Evolutionary conservation across 2,329 filamentous ascomycete species (phyloP).

Genomic region (Aspergillus hiratsukae): DNA sequence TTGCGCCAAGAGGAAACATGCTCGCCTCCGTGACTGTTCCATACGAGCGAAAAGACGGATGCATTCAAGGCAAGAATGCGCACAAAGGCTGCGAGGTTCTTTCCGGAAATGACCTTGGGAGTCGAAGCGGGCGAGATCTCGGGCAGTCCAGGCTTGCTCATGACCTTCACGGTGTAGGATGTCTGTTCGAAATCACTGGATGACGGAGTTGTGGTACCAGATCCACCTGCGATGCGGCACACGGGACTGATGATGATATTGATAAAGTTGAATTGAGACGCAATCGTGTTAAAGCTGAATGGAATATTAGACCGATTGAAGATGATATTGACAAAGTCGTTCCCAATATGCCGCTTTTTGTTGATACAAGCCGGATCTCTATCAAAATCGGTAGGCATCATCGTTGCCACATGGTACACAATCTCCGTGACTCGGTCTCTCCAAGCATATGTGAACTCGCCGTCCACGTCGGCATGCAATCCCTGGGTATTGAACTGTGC

Average conservation of each 20-base stretch:
- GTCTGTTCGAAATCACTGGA: slow-evolving; percentile 33
- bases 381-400: slow-evolving; percentile 88
- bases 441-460: slow-evolving; percentile 88
- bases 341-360: slow-evolving; percentile 95
- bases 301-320: slow-evolving; percentile 94
- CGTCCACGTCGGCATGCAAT: slow-evolving; percentile 77
- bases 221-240: slow-evolving; percentile 32
- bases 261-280: slow-evolving; percentile 92
- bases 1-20: slow-evolving; percentile 87
- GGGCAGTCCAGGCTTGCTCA: slow-evolving; percentile 84
- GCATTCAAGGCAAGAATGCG: slow-evolving; percentile 87
- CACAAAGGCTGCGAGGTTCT: slow-evolving; percentile 78
- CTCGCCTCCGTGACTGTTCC: slow-evolving; percentile 69
- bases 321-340: slow-evolving; percentile 96
- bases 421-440: slow-evolving; percentile 92
- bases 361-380: slow-evolving; percentile 69
- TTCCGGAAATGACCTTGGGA: slow-evolving; percentile 81
- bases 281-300: slow-evolving; percentile 87
- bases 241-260: slow-evolving; percentile 94
- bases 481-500: slow-evolving; percentile 92
- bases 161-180: slow-evolving; percentile 86
- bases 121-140: slow-evolving; percentile 86
- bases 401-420: slow-evolving; percentile 90
- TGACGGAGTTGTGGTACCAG: slow-evolving; percentile 32
- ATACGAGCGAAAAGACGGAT: slow-evolving; percentile 89